Percentiles rank a stretch among this genome's conserved stretches.
These are phyloP conservation scores for Sporothrix pallida DNA, from an alignment of 2,329 filamentous ascomycete species.

Conservation along the genomic window DNA sequence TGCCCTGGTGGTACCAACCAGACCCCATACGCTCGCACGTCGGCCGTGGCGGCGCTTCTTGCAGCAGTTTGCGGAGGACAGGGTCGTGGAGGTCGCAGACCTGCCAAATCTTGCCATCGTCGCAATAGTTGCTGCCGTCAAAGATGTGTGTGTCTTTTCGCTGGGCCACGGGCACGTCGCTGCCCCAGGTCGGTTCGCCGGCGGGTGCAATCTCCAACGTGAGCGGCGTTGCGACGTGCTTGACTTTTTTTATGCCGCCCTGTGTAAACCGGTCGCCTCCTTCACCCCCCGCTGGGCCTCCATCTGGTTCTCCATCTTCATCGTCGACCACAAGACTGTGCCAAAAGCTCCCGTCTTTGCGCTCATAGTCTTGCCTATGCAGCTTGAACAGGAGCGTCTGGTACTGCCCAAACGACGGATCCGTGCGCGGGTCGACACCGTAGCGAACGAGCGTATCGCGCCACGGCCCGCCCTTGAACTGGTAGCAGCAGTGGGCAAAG, in stretches of 20 bases:
- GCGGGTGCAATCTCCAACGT: conserved; percentile 6
- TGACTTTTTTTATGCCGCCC: background rate
- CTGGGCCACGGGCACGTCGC: conserved; percentile 32
- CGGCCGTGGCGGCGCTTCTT: conserved; percentile 63
- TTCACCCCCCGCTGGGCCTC: background rate
- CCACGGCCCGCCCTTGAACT: conserved; percentile 92
- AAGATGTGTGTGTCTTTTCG: conserved; percentile 72
- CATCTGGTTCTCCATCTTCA: background rate
- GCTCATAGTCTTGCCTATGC: conserved; percentile 53
- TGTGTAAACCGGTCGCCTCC: background rate
- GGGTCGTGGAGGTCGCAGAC: conserved; percentile 90
- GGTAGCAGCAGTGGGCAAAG: conserved; percentile 84
- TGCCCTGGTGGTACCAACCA: conserved; percentile 85
- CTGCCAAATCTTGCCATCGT: conserved; percentile 92
- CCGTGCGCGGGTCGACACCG: conserved; percentile 81
- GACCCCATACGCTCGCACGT: conserved; percentile 67
- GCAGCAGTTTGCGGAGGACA: conserved; percentile 68
- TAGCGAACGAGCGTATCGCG: conserved; percentile 84
- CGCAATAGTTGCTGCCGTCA: conserved; percentile 74
- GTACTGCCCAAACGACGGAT: conserved; percentile 78
- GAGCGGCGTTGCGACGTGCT: background rate
- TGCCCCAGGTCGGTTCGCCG: conserved; percentile 31
- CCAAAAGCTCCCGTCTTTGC: conserved; percentile 49
- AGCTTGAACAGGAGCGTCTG: conserved; percentile 90
- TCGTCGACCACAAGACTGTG: conserved; percentile 38